Conservation (phyloP, 164 flowering plant genomes). For the Piper longum region DNA sequence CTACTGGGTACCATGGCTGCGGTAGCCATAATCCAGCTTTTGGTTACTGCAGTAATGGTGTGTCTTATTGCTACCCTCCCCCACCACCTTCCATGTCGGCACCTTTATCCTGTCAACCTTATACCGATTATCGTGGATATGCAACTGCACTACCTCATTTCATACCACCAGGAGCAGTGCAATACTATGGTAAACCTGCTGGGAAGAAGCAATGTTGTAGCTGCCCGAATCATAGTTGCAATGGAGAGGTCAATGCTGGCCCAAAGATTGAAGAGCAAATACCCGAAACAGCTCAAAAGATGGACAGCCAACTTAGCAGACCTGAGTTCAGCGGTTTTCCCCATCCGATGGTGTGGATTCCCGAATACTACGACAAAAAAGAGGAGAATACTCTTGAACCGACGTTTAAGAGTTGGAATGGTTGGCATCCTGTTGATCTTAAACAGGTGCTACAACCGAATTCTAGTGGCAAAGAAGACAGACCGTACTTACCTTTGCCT, state of each 20-base stretch:
- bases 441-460: conserved; percentile 6
- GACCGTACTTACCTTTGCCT: conserved; percentile 20
- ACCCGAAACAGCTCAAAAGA: conserved; percentile 17
- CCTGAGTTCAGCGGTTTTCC: conserved; percentile 9
- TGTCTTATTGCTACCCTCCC: conserved; percentile 20
- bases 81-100: conserved; percentile 10
- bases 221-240: conserved; percentile 28
- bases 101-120: conserved; percentile 19
- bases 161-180: conserved; percentile 19
- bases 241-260: conserved; percentile 11
- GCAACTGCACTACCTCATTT: conserved; percentile 26
- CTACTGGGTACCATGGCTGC: conserved; percentile 23
- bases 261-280: conserved; percentile 40
- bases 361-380: conserved; percentile 21
- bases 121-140: conserved; percentile 15
- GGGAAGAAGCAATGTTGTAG: conserved; percentile 30
- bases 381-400: background rate
- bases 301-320: conserved; percentile 7
- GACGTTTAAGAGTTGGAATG: conserved; percentile 7
- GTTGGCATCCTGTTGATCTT: conserved; percentile 20
- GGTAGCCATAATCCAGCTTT: conserved; percentile 18
- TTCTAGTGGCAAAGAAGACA: conserved; percentile 4
- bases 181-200: conserved; percentile 26
- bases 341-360: conserved; percentile 43
- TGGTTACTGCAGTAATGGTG: conserved; percentile 16